These are phyloP conservation scores for Schizonepeta tenuifolia DNA, from an alignment of 257 asterid species.

Conservation along the genomic window DNA sequence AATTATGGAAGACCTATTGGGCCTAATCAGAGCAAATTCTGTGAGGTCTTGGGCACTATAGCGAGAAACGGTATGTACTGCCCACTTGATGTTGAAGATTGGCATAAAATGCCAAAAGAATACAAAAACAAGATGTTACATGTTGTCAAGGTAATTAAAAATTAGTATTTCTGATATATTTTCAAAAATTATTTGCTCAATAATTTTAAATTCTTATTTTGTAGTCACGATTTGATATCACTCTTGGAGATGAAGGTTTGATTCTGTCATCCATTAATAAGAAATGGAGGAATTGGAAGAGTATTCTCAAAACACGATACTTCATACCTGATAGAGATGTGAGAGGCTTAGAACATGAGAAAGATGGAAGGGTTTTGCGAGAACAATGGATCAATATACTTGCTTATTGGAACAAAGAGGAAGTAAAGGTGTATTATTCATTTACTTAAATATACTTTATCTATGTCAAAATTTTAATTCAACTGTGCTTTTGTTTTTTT, in stretches of 20 bases:
- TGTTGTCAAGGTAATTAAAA: conserved; percentile 7
- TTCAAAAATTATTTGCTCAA: neutral
- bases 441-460: neutral
- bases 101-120: conserved; percentile 21
- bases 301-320: neutral
- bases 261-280: conserved; percentile 10
- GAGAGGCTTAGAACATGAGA: neutral
- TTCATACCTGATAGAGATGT: neutral
- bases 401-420: conserved; percentile 21
- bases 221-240: conserved; percentile 6
- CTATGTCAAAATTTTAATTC: neutral
- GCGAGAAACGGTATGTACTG: conserved; percentile 9
- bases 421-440: neutral
- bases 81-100: conserved; percentile 21
- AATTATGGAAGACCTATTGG: conserved; percentile 11
- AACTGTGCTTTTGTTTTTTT: neutral
- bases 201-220: neutral
- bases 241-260: conserved; percentile 11
- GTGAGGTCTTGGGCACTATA: neutral
- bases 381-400: conserved; percentile 21
- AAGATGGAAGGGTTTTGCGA: neutral
- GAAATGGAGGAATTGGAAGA: conserved; percentile 19
- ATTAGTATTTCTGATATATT: neutral
- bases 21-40: neutral
- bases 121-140: neutral